phyloP scores from a whole-genome alignment of 257 asterid species.

The Gentiana dahurica region DNA sequence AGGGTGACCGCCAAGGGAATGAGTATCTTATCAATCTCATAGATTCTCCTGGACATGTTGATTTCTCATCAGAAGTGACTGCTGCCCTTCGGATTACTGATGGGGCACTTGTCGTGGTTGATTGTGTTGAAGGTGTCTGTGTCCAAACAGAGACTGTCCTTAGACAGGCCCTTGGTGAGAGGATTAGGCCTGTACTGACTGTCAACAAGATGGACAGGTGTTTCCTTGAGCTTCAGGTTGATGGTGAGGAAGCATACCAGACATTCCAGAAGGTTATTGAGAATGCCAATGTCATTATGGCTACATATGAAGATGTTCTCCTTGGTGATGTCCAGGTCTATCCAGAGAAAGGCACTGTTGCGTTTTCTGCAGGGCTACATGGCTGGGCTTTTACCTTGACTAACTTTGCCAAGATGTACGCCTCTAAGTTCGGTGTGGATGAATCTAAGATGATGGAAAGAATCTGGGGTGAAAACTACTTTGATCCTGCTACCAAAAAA shows the following conservation, averaged over 20 bases:
- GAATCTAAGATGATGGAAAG: slow-evolving; percentile 36
- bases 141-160: slow-evolving; percentile 38
- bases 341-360: slow-evolving; percentile 36
- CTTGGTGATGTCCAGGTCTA: slow-evolving; percentile 33
- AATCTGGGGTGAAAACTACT: slow-evolving; percentile 36
- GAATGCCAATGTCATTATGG: slow-evolving; percentile 33
- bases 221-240: slow-evolving; percentile 34
- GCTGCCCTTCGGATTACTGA: slow-evolving; percentile 42
- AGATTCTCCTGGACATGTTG: slow-evolving; percentile 38
- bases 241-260: slow-evolving; percentile 35
- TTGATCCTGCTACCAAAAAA: slow-evolving; percentile 27
- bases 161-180: slow-evolving; percentile 35
- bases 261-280: slow-evolving; percentile 27
- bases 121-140: slow-evolving; percentile 35
- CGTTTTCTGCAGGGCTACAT: slow-evolving; percentile 35
- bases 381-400: slow-evolving; percentile 34
- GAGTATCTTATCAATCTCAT: slow-evolving; percentile 36
- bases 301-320: slow-evolving; percentile 28
- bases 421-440: slow-evolving; percentile 25
- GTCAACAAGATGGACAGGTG: slow-evolving; percentile 41
- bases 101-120: slow-evolving; percentile 35
- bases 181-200: slow-evolving; percentile 34
- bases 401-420: slow-evolving; percentile 31
- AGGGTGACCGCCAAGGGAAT: slow-evolving; percentile 25
- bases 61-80: slow-evolving; percentile 35